These are phyloP conservation scores for Scedosporium minutisporum DNA, from an alignment of 2,329 filamentous ascomycete genomes.

Conservation along the genomic window DNA sequence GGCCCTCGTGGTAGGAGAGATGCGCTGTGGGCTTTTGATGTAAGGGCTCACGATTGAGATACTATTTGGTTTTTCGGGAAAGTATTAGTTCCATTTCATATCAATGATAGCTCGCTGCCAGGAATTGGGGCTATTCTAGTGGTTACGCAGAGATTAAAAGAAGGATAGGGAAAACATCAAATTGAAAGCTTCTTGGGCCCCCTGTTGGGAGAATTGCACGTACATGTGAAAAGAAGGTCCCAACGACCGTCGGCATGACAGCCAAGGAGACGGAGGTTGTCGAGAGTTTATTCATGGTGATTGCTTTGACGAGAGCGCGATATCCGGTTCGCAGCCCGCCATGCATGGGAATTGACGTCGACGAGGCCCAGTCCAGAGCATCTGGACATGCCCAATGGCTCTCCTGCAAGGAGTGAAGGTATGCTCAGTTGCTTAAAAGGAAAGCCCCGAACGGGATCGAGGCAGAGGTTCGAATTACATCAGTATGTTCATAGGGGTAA, in stretches of 20 bases:
- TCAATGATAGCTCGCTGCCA: neutral
- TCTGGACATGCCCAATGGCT: neutral
- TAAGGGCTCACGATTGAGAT: constrained; percentile 67
- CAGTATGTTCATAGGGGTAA: neutral
- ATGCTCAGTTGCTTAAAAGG: neutral
- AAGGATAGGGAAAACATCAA: neutral
- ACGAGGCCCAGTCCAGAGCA: neutral
- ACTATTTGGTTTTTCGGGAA: constrained; percentile 38
- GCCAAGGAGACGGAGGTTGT: constrained; percentile 74
- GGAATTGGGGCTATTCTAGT: neutral
- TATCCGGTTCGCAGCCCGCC: neutral
- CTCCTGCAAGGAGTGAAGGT: neutral
- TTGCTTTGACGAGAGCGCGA: neutral
- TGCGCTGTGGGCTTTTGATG: constrained; percentile 77
- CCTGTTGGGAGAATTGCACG: constrained; percentile 11
- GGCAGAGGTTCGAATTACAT: neutral
- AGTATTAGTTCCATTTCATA: neutral
- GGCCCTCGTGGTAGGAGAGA: constrained; percentile 87
- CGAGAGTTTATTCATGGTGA: constrained; percentile 52
- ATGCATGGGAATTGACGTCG: neutral
- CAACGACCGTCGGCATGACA: constrained; percentile 78
- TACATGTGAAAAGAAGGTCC: constrained; percentile 81
- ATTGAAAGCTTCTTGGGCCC: neutral
- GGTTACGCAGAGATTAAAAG: neutral
- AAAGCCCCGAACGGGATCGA: neutral